These are phyloP conservation scores for Stevia rebaudiana DNA, from an alignment of 140 eudicot genomes.

Conservation along the genomic window DNA sequence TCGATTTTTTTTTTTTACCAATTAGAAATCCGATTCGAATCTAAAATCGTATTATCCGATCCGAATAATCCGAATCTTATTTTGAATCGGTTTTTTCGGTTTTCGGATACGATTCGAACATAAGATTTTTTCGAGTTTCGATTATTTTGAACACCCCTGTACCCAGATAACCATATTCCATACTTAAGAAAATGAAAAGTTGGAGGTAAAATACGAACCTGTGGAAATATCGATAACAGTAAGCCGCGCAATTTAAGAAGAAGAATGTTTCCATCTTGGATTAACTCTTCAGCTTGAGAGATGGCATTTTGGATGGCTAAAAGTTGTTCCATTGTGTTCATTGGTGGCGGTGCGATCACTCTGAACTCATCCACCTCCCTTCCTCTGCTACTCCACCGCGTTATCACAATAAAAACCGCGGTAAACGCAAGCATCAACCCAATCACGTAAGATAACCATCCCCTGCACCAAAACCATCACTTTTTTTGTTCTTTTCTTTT, in stretches of 20 bases:
- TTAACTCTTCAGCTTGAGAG: conserved; percentile 74
- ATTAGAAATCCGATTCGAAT: no score
- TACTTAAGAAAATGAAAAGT: background rate
- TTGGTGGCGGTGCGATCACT: conserved; percentile 68
- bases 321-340: conserved; percentile 87
- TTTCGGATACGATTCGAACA: no score
- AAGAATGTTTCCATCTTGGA: conserved; percentile 76
- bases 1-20: no score
- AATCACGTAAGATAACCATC: conserved; percentile 64
- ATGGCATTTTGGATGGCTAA: conserved; percentile 82
- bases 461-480: conserved; percentile 40
- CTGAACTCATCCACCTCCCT: conserved; percentile 43
- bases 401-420: conserved; percentile 54
- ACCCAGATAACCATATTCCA: no score
- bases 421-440: conserved; percentile 39
- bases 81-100: no score
- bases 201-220: conserved; percentile 37
- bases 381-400: conserved; percentile 48
- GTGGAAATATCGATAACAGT: conserved; percentile 68
- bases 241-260: conserved; percentile 82
- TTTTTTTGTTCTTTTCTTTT: background rate
- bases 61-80: no score
- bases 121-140: no score
- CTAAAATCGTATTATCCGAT: no score
- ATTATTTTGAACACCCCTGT: no score